Base-by-base conservation (phyloP, 345 rosid genomes). In the Lepidium didymum region DNA sequence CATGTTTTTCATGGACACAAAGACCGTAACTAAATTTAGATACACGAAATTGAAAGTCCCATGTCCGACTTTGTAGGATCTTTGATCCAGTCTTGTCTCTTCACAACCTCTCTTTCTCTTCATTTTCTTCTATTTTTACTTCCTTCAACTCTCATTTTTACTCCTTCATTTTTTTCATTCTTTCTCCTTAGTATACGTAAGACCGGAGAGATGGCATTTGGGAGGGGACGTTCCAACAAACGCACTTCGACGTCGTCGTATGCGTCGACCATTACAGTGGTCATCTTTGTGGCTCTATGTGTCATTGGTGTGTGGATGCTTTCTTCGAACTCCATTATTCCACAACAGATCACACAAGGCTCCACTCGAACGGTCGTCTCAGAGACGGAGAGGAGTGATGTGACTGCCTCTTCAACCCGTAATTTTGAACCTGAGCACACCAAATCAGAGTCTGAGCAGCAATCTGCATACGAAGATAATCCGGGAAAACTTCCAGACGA, bases 401-500 rank as follows among this genome's bases (percentile, higher is more conserved):
- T 76, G 5, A 18, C 72, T 64, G 18, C 64, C 19, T 57, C 76
- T 52, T 23, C 65, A 34, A 68, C 34, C 31, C 14, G 27, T 14
- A 62, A 50, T 5, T 43, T 41, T 27, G 67, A 69, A 10, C 53
- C 79, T 9, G 69, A 73, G 3, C 74, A 38, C 13, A 78, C 29
- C 8, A 73, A 59, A 10, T n/a, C 76, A 7, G 77, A 80, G 56
- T 56, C 76, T 27, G 80, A 75, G 7, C 74, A 64, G 46, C 64
- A 62, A 16, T 72, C 83, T 0, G 78, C 78, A 4, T 88, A 73
- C 46, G 89, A 88, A 60, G 97, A 93, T 70, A 93, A 88, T 51
- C 98, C 94, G 0, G 97, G 96, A 0, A 81, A 85, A 49, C 91
- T 93, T 25, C 97, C 98, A 3, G 85, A 75, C 1, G 98, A 93